phyloP scores from a whole-genome alignment of 2,329 filamentous ascomycete genomes.

The Coleophoma cylindrospora region DNA sequence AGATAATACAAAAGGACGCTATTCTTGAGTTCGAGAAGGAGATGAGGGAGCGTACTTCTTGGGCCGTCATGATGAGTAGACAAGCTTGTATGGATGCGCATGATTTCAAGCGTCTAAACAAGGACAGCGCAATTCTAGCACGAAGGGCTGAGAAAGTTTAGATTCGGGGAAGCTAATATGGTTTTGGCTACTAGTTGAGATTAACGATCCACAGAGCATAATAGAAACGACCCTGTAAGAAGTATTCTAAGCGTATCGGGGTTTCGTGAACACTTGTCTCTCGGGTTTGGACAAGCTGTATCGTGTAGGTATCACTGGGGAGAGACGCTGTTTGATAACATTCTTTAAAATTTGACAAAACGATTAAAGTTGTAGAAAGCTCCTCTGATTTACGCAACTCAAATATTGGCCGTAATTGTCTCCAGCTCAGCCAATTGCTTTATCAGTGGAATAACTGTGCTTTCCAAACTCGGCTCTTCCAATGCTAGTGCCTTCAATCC shows the following conservation, averaged over 20 bases:
- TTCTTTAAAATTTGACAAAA: too few species aligned
- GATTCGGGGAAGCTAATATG: not conserved
- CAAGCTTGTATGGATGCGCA: slow-evolving; percentile 51
- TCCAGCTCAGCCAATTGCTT: slow-evolving; percentile 1
- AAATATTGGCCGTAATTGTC: not conserved
- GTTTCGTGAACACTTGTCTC: too few species aligned
- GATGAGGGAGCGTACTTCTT: slow-evolving; percentile 36
- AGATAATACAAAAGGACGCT: slow-evolving; percentile 3
- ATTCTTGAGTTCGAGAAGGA: slow-evolving; percentile 34
- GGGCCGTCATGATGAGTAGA: slow-evolving; percentile 43
- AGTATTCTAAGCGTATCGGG: too few species aligned
- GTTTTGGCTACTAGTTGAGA: too few species aligned
- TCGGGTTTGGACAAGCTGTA: too few species aligned
- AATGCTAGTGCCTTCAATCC: slow-evolving; percentile 9
- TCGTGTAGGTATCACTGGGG: too few species aligned
- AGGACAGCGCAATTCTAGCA: slow-evolving; percentile 30
- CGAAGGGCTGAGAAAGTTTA: slow-evolving; percentile 2
- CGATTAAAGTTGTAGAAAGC: too few species aligned
- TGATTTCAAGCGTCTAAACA: slow-evolving; percentile 37
- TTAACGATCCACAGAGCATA: too few species aligned
- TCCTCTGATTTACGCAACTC: too few species aligned
- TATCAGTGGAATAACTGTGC: slow-evolving; percentile 1
- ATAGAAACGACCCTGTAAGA: too few species aligned
- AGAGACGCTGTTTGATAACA: too few species aligned
- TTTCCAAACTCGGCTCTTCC: slow-evolving; percentile 28